These are phyloP conservation scores for Sechiopsis laciniata DNA, from an alignment of 306 rosid species.

Conservation along the genomic window DNA sequence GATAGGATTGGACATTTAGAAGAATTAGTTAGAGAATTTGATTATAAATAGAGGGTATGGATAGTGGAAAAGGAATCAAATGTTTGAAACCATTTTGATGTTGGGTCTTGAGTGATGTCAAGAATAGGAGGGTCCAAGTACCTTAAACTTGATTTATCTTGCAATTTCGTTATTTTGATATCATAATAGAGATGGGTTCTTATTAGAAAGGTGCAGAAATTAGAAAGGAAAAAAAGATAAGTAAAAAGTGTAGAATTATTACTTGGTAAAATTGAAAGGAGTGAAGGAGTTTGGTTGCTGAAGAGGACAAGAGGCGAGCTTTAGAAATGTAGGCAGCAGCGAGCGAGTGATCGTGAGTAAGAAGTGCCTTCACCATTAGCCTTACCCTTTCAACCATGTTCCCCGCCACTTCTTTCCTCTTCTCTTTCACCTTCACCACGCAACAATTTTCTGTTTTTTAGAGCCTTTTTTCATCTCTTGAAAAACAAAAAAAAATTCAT, in stretches of 20 bases:
- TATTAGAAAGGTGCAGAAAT: too few relatives aligned
- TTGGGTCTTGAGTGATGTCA: too few relatives aligned
- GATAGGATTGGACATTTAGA: too few relatives aligned
- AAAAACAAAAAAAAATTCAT: too few relatives aligned
- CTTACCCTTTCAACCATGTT: conserved; percentile 45
- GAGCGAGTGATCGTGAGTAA: conserved; percentile 33
- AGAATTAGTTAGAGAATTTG: too few relatives aligned
- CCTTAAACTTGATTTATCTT: too few relatives aligned
- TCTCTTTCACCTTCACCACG: conserved; percentile 45
- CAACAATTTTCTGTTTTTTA: background rate
- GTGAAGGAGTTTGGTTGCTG: conserved; percentile 33
- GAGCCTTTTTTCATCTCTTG: background rate
- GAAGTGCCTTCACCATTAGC: conserved; percentile 36
- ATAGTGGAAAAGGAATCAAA: too few relatives aligned
- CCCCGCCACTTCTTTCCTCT: conserved; percentile 30
- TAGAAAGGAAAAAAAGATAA: background rate
- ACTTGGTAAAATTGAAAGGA: conserved; percentile 36
- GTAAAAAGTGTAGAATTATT: conserved; percentile 12
- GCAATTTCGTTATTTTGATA: too few relatives aligned
- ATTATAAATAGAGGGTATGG: too few relatives aligned
- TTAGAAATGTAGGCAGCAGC: conserved; percentile 39
- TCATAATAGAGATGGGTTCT: too few relatives aligned
- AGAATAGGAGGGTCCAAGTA: too few relatives aligned
- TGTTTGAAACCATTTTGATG: too few relatives aligned
- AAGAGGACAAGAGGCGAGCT: conserved; percentile 31